Base-by-base conservation (phyloP, 2,329 filamentous ascomycete species). In the Mycosphaerella sp. region DNA sequence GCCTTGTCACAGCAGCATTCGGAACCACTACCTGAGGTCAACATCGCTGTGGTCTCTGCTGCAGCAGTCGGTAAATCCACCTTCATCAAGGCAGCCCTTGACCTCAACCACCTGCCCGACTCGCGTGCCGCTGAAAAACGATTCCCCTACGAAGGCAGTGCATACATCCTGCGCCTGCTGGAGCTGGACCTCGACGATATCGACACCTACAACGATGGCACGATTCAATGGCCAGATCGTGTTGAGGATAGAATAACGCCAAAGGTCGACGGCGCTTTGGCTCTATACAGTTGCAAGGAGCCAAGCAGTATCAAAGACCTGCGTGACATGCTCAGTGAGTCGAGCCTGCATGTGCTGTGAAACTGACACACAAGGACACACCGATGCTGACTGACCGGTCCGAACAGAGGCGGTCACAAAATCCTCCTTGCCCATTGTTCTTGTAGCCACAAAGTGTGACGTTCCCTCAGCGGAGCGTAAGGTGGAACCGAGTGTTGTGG, bases 401-500 rank as follows among this genome's bases (percentile, higher is more conserved):
- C 62, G 14, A 59, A 62, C 68, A 94, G 89, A 82, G 71, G 84
- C 85, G 37, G 76, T 95, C 45, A 79, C 82, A 52, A 85, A 84
- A 61, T 82, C 85, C 14, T 78, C 79, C 18, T 71, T 95, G 35
- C 89, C 90, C 7, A 86, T 85, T 47, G 78, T 91, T 56, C 79
- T 96, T 37, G 87, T 94, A 45, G 88, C 89, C 49, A 91, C 85
- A 68, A 96, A 96, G 75, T 95, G 88, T 73, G 91, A 96, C 68
- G 80, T 82, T 44, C 82, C 85, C 42, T 80, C 84, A 56, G 78
- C 80, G 52, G 74, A 81, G 53, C 83, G 86, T 64, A 79, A 88
- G 65, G 76, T 94, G 50, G 82, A 91, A 63, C 79, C 85, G 12
- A 76, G 81, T 25, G 78, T 73, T 49, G 77, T 93, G 51, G 83